phyloP scores from a whole-genome alignment of 2,329 filamentous ascomycete species.

The Neofusicoccum umdonicola region DNA sequence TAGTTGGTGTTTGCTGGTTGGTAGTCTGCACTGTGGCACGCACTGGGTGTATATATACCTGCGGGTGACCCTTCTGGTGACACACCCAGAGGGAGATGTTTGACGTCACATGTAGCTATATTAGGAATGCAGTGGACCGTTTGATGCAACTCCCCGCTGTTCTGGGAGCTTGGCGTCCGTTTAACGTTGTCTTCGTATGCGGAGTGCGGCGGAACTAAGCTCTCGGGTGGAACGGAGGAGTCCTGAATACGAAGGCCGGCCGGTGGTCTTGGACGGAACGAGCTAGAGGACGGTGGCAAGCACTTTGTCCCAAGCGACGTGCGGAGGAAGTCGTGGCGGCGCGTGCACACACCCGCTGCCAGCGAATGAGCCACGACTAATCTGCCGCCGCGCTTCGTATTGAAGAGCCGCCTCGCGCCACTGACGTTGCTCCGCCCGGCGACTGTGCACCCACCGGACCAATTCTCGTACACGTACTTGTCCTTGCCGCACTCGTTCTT shows the following conservation, averaged over 20 bases:
- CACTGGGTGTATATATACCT: neutral
- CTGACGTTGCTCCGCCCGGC: neutral
- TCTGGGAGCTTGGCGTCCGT: neutral
- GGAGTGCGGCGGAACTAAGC: neutral
- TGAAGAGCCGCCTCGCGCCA: conserved; percentile 1
- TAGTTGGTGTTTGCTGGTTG: no score
- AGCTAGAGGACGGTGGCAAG: neutral
- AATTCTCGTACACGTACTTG: neutral
- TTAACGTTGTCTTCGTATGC: neutral
- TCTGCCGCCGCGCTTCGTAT: neutral
- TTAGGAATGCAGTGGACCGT: neutral
- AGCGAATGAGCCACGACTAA: neutral
- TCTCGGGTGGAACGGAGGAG: neutral
- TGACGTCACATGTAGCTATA: conserved; percentile 10
- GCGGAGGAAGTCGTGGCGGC: neutral
- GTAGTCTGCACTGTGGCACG: neutral
- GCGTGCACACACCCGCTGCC: neutral
- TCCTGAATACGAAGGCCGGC: neutral
- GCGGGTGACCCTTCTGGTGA: neutral
- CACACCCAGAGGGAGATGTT: neutral
- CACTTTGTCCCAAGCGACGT: neutral
- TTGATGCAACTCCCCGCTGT: neutral
- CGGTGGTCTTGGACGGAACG: neutral
- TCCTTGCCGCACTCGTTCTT: neutral
- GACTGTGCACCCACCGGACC: neutral